Percentiles rank a stretch among this genome's conserved stretches.
phyloP scores from a whole-genome alignment of 2,329 filamentous ascomycete genomes.

The Fulvia fulva region DNA sequence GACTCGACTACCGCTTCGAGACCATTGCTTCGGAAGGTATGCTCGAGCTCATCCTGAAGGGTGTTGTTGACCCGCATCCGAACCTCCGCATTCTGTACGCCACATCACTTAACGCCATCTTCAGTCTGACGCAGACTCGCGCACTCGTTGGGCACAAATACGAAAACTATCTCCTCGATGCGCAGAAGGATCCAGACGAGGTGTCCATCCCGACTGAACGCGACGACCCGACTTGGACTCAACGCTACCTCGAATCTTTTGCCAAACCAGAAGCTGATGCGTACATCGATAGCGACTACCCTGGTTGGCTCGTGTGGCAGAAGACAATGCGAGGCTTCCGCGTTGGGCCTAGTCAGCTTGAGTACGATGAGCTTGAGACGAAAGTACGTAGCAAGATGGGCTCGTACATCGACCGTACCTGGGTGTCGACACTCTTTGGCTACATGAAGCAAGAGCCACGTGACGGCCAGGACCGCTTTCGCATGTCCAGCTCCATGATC shows the following conservation, averaged over 20 bases:
- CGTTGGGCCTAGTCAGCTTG: conserved; percentile 64
- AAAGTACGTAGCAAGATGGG: conserved; percentile 75
- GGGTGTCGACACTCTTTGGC: conserved; percentile 83
- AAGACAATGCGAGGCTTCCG: conserved; percentile 78
- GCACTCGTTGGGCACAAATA: conserved; percentile 84
- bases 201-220: conserved; percentile 67
- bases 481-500: conserved; percentile 81
- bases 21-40: conserved; percentile 76
- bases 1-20: conserved; percentile 87
- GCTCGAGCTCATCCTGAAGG: conserved; percentile 75
- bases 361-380: conserved; percentile 78
- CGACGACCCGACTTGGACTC: conserved; percentile 75
- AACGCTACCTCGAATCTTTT: conserved; percentile 73
- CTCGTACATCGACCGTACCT: conserved; percentile 70
- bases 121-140: conserved; percentile 82
- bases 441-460: conserved; percentile 96
- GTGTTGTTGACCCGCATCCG: conserved; percentile 86
- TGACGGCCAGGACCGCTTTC: conserved; percentile 79
- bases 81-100: conserved; percentile 77
- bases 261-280: conserved; percentile 74
- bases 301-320: conserved; percentile 95
- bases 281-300: conserved; percentile 86
- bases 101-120: conserved; percentile 69
- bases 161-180: conserved; percentile 77
- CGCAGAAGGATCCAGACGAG: conserved; percentile 73